Base-by-base conservation (phyloP, 2,329 filamentous ascomycete genomes). In the Laburnicola sp. region DNA sequence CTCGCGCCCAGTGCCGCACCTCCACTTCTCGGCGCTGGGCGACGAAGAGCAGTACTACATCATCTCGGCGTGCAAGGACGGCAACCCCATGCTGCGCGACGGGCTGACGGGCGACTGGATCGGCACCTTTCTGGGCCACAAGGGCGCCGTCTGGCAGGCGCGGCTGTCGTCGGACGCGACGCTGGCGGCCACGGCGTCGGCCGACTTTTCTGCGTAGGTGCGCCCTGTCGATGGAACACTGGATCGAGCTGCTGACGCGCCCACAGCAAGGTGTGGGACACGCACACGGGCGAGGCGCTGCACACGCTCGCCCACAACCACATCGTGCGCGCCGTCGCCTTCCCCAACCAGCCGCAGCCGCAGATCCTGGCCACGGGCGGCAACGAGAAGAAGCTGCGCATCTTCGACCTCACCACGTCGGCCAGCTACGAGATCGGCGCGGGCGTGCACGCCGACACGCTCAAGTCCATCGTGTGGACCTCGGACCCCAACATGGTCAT, bases 61-160 rank as follows among this genome's bases (percentile, higher is more conserved):
- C 68, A 92, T 97, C 59, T 96, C 92, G 25, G 91, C 92, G 60
- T 94, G 91, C 80, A 96, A 96, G 81, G 94, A 99, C 79, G 93
- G 93, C 69, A 97, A 97, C 72, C 94, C 94, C 44, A 97, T 97
- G 92, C 87, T 99, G 63, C 89, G 94, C 60, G 91, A 97, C 76
- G 94, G 94, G 57, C 83, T 95, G 55, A 99, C 93, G 41, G 94
- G 94, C 30, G 69, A 72, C 45, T 72, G 69, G 68, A 97, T 97
- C 63, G 94, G 94, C 42, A 97, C 94, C 32, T 97, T 97, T 71
- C 87, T 99, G 65, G 94, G 94, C 35, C 94, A 99, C 79, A 97
- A 99, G 76, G 94, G 94, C 57, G 94, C 94, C 32, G 93, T 97
- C 53, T 99, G 94, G 91, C 92, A 97, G 77, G 90, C 92, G 47